Conservation (phyloP, 345 rosid genomes). For the Kernera saxatilis region DNA sequence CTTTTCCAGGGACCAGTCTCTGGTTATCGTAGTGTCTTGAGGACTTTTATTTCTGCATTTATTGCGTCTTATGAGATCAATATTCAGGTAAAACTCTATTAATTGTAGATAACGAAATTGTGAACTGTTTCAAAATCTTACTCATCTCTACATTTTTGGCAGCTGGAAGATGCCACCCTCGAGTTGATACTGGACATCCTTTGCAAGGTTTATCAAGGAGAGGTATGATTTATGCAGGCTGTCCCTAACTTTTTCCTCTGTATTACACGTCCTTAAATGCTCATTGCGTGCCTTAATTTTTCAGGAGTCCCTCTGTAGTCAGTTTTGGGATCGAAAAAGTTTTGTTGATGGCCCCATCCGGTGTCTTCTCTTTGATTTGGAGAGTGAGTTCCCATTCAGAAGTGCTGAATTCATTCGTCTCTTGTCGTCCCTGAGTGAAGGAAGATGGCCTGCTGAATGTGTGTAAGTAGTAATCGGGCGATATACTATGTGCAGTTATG, state of each 20-base stretch:
- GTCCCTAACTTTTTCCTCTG: constrained; percentile 6
- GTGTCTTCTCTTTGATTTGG: constrained; percentile 84
- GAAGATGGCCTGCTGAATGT: constrained; percentile 96
- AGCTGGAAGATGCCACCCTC: constrained; percentile 64
- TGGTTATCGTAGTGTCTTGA: constrained; percentile 78
- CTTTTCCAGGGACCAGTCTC: constrained; percentile 60
- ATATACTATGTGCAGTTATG: neutral
- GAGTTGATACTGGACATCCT: constrained; percentile 81
- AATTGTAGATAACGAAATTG: neutral
- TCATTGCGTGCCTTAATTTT: constrained; percentile 21
- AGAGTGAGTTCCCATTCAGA: constrained; percentile 86
- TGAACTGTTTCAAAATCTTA: constrained; percentile 3
- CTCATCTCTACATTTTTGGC: constrained; percentile 28
- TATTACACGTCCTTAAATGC: constrained; percentile 17
- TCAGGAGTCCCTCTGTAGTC: constrained; percentile 93
- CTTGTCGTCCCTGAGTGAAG: constrained; percentile 85
- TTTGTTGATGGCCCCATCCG: constrained; percentile 92
- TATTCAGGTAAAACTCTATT: constrained; percentile 52
- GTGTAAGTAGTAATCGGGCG: constrained; percentile 54
- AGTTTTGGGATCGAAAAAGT: constrained; percentile 94
- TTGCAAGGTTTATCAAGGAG: constrained; percentile 80
- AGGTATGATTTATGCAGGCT: constrained; percentile 47
- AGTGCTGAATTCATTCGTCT: constrained; percentile 64
- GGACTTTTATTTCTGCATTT: constrained; percentile 86
- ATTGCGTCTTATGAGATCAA: constrained; percentile 92